phyloP scores from a whole-genome alignment of 768 basidiomycete species.

The Tylopilus vinaceipallidus region DNA sequence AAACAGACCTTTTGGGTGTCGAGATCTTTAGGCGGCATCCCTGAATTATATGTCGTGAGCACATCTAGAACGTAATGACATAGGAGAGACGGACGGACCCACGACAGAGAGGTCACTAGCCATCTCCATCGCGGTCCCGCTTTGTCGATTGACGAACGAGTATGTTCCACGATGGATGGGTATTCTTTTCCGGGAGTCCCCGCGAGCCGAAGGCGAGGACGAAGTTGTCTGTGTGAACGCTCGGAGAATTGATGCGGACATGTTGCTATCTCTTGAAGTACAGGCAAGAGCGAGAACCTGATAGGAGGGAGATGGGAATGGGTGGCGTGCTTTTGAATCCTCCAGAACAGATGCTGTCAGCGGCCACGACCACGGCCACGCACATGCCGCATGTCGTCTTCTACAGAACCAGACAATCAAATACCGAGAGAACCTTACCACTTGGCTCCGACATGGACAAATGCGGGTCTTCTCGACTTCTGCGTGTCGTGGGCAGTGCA shows the following conservation, averaged over 20 bases:
- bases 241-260: constrained; percentile 24
- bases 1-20: constrained; percentile 29
- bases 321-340: constrained; percentile 13
- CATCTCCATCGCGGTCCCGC: constrained; percentile 33
- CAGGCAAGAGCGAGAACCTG: background rate
- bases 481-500: constrained; percentile 11
- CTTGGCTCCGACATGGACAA: constrained; percentile 4
- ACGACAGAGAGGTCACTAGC: constrained; percentile 21
- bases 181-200: constrained; percentile 18
- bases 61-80: background rate
- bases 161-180: constrained; percentile 32
- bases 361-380: constrained; percentile 18
- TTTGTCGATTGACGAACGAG: constrained; percentile 31
- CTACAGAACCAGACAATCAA: background rate
- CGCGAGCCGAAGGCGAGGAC: constrained; percentile 12
- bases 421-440: constrained; percentile 14
- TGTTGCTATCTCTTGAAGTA: no score
- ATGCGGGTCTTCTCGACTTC: constrained; percentile 19
- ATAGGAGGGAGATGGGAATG: background rate
- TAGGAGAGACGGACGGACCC: constrained; percentile 13
- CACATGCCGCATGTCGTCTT: constrained; percentile 16
- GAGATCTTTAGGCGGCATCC: constrained; percentile 30
- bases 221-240: constrained; percentile 15
- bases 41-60: constrained; percentile 11
- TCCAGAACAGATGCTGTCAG: constrained; percentile 2